Percentiles rank a stretch among this genome's conserved stretches.
Evolutionary conservation across 2,329 filamentous ascomycete species (phyloP).

Genomic region (Chaetomium sp.): DNA sequence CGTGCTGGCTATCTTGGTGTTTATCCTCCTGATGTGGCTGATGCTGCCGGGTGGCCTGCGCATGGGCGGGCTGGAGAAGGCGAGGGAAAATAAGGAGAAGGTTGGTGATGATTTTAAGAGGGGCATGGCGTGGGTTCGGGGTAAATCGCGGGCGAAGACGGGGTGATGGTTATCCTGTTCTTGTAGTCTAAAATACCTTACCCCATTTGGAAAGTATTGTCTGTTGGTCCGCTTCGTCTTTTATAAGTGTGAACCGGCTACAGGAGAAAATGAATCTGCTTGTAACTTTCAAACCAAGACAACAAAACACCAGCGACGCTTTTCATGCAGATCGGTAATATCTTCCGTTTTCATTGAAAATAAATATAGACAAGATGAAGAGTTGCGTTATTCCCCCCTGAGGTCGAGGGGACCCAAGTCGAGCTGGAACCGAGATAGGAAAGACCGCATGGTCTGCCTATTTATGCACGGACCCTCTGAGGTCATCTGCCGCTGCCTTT

Average conservation of each 20-base stretch:
- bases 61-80: constrained; percentile 46
- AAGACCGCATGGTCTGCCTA: not conserved
- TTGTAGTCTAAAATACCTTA: too few species aligned
- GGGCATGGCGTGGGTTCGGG: constrained; percentile 3
- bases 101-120: constrained; percentile 42
- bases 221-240: not conserved
- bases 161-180: constrained; percentile 2
- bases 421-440: not conserved
- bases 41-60: constrained; percentile 46
- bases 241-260: too few species aligned
- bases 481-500: not conserved
- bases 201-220: too few species aligned
- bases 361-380: too few species aligned
- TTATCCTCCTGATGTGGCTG: constrained; percentile 51
- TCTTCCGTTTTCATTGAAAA: too few species aligned
- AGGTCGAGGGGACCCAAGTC: not conserved
- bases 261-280: too few species aligned
- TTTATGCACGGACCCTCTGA: not conserved
- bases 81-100: constrained; percentile 42
- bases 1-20: constrained; percentile 51
- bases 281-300: too few species aligned
- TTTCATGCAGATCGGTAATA: too few species aligned
- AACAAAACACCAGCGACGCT: too few species aligned
- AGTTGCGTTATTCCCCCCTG: too few species aligned
- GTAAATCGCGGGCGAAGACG: not conserved